Base-by-base conservation (phyloP, 257 asterid species). In the Petunia axillaris region DNA sequence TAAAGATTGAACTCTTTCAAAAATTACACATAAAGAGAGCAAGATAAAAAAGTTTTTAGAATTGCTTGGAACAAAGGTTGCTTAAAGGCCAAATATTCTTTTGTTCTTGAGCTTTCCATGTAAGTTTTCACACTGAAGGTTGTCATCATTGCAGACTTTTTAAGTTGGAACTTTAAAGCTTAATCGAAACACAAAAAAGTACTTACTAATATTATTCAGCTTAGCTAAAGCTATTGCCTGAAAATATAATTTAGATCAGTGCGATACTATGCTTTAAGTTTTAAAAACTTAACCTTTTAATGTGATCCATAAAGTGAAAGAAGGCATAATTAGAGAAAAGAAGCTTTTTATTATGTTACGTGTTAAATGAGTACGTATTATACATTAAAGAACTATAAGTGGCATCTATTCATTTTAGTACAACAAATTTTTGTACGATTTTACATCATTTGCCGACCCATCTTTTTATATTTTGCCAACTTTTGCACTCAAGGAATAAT, bases 31-130 rank as follows among this genome's bases (percentile, higher is more conserved):
- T 62, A 52, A 39, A 48, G 70, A 14, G 84, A 82, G 84, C 73
- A 73, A 64, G 82, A 82, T 80, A 82, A 74, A 64, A 38, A 62
- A 35, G 82, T 74, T 87, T 25, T 82, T 85, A 86, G 99, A 86
- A 93, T 95, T 84, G 90, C 99, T 93, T 95, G 94, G 87, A 89
- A 76, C 94, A 90, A 90, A 92, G 95, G 96, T 95, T 95, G 92
- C 99, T 93, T 95, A 91, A 93, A 91, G 90, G 79, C 39, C 81
- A 93, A 90, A 89, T 86, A 95, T 95, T 92, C 98, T 85, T 78
- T 63, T 82, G 68, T 75, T 78, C 84, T 64, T 76, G 13, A 44
- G 78, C 85, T 80, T 78, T 83, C 77, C 68, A 37, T 80, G 58
- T 59, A 83, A 80, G 83, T 83, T 83, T 84, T 81, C 83, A 82